phyloP scores from a whole-genome alignment of 2,329 filamentous ascomycete genomes.

The Cryphonectria nitschkei region DNA sequence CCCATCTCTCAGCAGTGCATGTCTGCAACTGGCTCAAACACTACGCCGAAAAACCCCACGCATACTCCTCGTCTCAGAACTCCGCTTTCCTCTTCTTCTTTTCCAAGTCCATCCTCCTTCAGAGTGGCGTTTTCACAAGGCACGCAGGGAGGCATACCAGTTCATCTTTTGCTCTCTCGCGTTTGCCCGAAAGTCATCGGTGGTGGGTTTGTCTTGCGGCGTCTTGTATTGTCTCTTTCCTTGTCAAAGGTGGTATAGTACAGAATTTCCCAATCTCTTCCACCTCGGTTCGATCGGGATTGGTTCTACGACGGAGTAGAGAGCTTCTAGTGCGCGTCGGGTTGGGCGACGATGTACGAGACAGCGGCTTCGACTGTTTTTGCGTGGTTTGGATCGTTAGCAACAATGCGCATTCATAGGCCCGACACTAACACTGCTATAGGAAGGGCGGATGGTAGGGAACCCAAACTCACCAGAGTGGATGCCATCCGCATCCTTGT shows the following conservation, averaged over 20 bases:
- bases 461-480: slow-evolving; percentile 75
- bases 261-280: neutral
- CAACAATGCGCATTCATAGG: too few relatives aligned
- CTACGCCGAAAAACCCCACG: neutral
- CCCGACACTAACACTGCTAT: neutral
- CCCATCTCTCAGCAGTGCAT: neutral
- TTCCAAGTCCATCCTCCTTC: neutral
- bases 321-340: slow-evolving; percentile 72
- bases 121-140: slow-evolving; percentile 1
- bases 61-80: neutral
- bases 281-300: slow-evolving; percentile 2
- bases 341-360: slow-evolving; percentile 90
- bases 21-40: neutral
- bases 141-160: neutral
- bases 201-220: slow-evolving; percentile 8
- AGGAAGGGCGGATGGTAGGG: neutral
- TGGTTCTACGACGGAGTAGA: slow-evolving; percentile 1
- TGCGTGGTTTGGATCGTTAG: slow-evolving; percentile 2
- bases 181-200: neutral
- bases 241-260: slow-evolving; percentile 12
- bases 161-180: neutral
- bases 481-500: slow-evolving; percentile 94
- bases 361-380: slow-evolving; percentile 85
- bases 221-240: slow-evolving; percentile 11
- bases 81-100: neutral